Base-by-base conservation (phyloP, 1,284 basidiomycete species). In the Thecaphora thlaspeos region DNA sequence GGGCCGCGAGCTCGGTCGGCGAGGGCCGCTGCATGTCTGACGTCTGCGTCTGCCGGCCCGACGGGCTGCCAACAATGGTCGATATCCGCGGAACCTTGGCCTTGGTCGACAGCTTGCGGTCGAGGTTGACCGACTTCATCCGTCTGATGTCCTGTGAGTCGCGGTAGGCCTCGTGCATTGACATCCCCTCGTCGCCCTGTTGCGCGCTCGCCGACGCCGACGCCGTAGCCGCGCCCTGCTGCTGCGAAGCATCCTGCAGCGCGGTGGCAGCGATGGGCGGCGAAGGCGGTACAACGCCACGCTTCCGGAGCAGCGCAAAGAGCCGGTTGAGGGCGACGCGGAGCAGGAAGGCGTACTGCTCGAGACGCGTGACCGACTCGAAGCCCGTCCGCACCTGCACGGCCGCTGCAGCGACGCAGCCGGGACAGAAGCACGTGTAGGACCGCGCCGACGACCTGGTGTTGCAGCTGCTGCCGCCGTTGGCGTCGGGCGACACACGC, bases 301-400 rank as follows among this genome's bases (percentile, higher is more conserved):
- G 87, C 80, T 91, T 89, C 81, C 91, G 89, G 74, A 97, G 82
- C 53, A 97, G 83, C 40, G 91, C 84, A 79, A 92, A 96, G 49
- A 99, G 82, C 70, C 94, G 84, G 64, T 93, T 85, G 50, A 99
- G 83, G 4, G 94, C 95, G 18, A 98, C 95, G 70, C 97, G 93
- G 48, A 99, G 82, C 57, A 99, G 80, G 82, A 95, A 99, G 0
- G 95, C 90, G 79, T 96, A 99, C 78, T 99, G 94, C 81, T 99
- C 94, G 66, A 99, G 81, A 57, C 94, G 83, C 47, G 93, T 91
- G 17, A 96, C 94, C 15, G 89, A 83, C 75, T 90, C 88, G 80
- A 98, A 96, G 10, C 92, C 92, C 19, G 41, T 53, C 5, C 56
- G 64, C 17, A 61, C 48, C 15, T 51, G 45, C 8, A 7, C 36